phyloP scores from a whole-genome alignment of 331 rosid species.

The Quercus lobata region DNA sequence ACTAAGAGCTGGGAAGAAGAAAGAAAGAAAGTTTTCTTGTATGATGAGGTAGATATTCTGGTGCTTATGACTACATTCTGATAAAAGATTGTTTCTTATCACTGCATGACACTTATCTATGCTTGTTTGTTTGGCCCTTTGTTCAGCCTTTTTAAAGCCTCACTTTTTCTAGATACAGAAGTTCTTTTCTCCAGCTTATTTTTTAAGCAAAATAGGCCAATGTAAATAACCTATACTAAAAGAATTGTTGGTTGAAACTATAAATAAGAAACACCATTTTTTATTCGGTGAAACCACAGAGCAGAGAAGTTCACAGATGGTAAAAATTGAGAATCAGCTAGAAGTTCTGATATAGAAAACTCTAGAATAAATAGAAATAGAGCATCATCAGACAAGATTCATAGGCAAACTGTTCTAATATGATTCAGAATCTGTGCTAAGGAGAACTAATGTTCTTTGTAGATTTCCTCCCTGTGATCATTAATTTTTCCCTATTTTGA shows the following conservation, averaged over 20 bases:
- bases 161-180: no score
- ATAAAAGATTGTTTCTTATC: background rate
- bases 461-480: background rate
- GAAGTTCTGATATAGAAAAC: background rate
- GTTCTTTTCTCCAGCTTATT: no score
- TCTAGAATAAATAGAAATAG: background rate
- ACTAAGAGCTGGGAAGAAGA: slow-evolving; percentile 89
- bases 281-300: background rate
- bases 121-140: no score
- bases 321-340: background rate
- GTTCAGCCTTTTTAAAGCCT: no score
- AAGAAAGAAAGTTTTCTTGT: slow-evolving; percentile 78
- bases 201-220: no score
- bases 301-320: background rate
- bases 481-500: background rate
- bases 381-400: background rate
- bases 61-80: slow-evolving; percentile 2
- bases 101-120: background rate
- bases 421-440: background rate
- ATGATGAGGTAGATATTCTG: slow-evolving; percentile 66
- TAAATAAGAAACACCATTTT: background rate
- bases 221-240: no score
- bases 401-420: background rate
- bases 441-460: background rate
- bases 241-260: background rate